Conservation (phyloP, 331 rosid genomes). For the Telfairia occidentalis region DNA sequence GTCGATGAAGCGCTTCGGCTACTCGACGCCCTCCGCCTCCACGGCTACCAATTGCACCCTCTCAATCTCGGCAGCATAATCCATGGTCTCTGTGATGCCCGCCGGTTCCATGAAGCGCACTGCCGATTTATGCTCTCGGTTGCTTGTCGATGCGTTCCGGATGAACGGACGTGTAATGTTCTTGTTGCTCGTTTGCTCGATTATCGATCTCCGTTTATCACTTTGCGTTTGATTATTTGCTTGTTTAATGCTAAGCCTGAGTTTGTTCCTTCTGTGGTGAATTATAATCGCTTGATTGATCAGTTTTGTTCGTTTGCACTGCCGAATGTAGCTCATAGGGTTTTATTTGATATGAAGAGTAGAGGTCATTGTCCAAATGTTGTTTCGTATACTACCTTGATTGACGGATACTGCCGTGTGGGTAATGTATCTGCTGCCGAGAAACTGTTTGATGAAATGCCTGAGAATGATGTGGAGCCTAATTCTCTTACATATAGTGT, state of each 20-base stretch:
- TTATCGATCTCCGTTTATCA: conserved; percentile 34
- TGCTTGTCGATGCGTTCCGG: conserved; percentile 39
- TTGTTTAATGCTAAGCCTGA: conserved; percentile 39
- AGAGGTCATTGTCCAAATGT: conserved; percentile 61
- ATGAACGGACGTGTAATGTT: conserved; percentile 77
- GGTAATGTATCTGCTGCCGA: conserved; percentile 32
- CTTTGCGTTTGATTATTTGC: conserved; percentile 26
- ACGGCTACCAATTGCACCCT: conserved; percentile 31
- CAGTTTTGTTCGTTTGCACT: conserved; percentile 45
- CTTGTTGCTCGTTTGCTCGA: conserved; percentile 57
- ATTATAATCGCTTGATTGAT: conserved; percentile 68
- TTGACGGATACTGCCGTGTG: conserved; percentile 44
- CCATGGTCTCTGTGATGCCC: conserved; percentile 58
- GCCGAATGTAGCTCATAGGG: conserved; percentile 44
- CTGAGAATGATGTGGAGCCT: conserved; percentile 33
- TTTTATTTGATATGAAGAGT: conserved; percentile 49
- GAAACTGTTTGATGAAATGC: conserved; percentile 77
- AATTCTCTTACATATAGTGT: conserved; percentile 54
- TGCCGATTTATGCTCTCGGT: conserved; percentile 37
- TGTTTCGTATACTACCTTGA: conserved; percentile 61
- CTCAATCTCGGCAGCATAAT: conserved; percentile 43
- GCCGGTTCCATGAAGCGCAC: conserved; percentile 67
- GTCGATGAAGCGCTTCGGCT: conserved; percentile 41
- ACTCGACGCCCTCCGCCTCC: conserved; percentile 36
- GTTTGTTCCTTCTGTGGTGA: conserved; percentile 60